A percentile compares a stretch with the other conserved stretches of the same genome.
phyloP scores from a whole-genome alignment of 345 rosid genomes.

The Camelina sativa region DNA sequence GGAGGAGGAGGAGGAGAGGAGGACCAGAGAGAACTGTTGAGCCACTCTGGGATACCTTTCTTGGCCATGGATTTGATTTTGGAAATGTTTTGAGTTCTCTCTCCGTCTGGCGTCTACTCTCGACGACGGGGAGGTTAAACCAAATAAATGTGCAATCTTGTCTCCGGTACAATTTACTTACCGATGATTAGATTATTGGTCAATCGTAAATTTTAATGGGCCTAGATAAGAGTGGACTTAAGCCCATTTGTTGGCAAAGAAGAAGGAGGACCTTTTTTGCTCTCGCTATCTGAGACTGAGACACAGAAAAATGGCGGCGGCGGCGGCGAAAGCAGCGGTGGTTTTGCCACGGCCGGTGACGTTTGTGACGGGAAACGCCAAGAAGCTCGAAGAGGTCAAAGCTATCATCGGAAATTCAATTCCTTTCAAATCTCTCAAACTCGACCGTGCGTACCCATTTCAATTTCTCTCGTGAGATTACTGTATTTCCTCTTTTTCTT shows the following conservation, averaged over 20 bases:
- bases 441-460: slow-evolving; percentile 59
- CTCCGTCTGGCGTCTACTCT: neutral
- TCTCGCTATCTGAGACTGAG: slow-evolving; percentile 4
- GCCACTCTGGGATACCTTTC: slow-evolving; percentile 96
- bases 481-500: neutral
- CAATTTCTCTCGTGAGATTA: neutral
- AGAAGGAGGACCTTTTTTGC: neutral
- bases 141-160: neutral
- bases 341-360: slow-evolving; percentile 79
- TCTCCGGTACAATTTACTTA: neutral
- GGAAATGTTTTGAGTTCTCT: neutral
- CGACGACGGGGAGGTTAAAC: neutral
- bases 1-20: slow-evolving; percentile 55
- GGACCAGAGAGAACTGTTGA: slow-evolving; percentile 92
- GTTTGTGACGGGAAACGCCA: slow-evolving; percentile 91
- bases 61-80: slow-evolving; percentile 58
- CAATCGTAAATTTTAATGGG: slow-evolving; percentile 11
- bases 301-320: slow-evolving; percentile 48
- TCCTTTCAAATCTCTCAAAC: slow-evolving; percentile 86
- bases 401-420: slow-evolving; percentile 78
- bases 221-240: neutral
- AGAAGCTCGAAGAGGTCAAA: slow-evolving; percentile 95
- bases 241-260: neutral
- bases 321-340: slow-evolving; percentile 61
- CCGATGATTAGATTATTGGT: no score